A percentile compares a stretch with the other conserved stretches of the same genome.
These are phyloP conservation scores for Pleurotus sapidus DNA, from an alignment of 768 basidiomycete species.

Conservation along the genomic window DNA sequence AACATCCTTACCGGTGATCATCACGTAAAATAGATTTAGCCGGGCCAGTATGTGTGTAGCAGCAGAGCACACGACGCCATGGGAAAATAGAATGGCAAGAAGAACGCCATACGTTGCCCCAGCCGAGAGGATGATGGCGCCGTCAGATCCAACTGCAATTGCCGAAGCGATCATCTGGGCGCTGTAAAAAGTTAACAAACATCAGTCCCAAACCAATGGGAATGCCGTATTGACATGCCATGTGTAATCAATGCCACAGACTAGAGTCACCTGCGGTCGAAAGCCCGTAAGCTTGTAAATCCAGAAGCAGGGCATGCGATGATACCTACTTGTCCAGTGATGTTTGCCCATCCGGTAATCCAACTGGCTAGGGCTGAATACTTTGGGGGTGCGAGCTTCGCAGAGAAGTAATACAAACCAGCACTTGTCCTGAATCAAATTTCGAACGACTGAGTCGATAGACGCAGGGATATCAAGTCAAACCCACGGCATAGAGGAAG, in stretches of 20 bases:
- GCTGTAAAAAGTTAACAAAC: background rate
- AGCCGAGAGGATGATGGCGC: slow-evolving; percentile 43
- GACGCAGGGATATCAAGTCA: no score
- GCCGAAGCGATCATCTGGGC: slow-evolving; percentile 79
- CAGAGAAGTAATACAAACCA: slow-evolving; percentile 77
- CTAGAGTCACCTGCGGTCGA: slow-evolving; percentile 42
- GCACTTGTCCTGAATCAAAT: slow-evolving; percentile 58
- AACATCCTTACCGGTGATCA: slow-evolving; percentile 52
- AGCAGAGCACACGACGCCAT: slow-evolving; percentile 70
- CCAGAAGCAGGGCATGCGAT: background rate
- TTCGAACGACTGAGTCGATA: background rate
- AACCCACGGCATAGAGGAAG: slow-evolving; percentile 75
- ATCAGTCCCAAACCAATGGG: background rate
- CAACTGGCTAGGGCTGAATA: slow-evolving; percentile 63
- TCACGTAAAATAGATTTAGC: slow-evolving; percentile 67
- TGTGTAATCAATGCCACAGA: slow-evolving; percentile 75
- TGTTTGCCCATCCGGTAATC: slow-evolving; percentile 57
- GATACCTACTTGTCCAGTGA: slow-evolving; percentile 55
- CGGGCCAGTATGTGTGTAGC: slow-evolving; percentile 63
- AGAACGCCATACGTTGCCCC: slow-evolving; percentile 71
- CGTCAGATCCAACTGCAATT: slow-evolving; percentile 58
- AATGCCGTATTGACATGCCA: slow-evolving; percentile 26
- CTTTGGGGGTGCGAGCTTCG: slow-evolving; percentile 63
- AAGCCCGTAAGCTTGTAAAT: background rate
- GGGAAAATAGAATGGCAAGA: slow-evolving; percentile 59